Evolutionary conservation across 805 yeast genomes (phyloP).

Genomic region (Nakazawaea ernobii): DNA sequence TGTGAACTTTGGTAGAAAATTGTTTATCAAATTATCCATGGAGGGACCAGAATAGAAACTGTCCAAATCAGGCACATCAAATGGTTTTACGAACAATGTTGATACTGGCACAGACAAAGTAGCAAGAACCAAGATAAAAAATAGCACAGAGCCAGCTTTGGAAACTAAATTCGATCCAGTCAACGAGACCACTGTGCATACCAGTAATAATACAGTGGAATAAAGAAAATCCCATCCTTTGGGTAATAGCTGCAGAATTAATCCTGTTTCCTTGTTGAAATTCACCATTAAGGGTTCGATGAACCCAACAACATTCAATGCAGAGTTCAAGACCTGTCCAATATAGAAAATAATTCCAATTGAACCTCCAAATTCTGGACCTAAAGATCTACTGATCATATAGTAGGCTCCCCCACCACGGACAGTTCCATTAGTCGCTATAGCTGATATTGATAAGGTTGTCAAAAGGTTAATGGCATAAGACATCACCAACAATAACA

Average conservation of each 20-base stretch:
- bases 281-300: conserved; percentile 84
- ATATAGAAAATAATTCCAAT: conserved; percentile 91
- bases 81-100: conserved; percentile 59
- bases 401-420: conserved; percentile 98
- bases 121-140: conserved; percentile 59
- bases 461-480: conserved; percentile 81
- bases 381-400: conserved; percentile 91
- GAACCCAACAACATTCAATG: conserved; percentile 92
- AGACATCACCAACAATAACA: conserved; percentile 61
- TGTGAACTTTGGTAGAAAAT: conserved; percentile 76
- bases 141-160: conserved; percentile 71
- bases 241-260: conserved; percentile 54
- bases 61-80: conserved; percentile 44
- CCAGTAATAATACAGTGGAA: conserved; percentile 60
- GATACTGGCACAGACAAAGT: conserved; percentile 83
- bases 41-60: conserved; percentile 65
- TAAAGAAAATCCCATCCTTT: conserved; percentile 58
- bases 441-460: conserved; percentile 87
- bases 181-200: conserved; percentile 71
- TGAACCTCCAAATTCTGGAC: conserved; percentile 98
- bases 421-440: conserved; percentile 95
- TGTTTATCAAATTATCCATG: conserved; percentile 58
- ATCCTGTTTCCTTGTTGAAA: conserved; percentile 60
- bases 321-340: conserved; percentile 89
- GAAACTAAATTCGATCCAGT: conserved; percentile 81